Evolutionary conservation across 768 basidiomycete genomes (phyloP), one percentile per base, ranked within the genome.

Genomic region (Tylopilus felleus): DNA sequence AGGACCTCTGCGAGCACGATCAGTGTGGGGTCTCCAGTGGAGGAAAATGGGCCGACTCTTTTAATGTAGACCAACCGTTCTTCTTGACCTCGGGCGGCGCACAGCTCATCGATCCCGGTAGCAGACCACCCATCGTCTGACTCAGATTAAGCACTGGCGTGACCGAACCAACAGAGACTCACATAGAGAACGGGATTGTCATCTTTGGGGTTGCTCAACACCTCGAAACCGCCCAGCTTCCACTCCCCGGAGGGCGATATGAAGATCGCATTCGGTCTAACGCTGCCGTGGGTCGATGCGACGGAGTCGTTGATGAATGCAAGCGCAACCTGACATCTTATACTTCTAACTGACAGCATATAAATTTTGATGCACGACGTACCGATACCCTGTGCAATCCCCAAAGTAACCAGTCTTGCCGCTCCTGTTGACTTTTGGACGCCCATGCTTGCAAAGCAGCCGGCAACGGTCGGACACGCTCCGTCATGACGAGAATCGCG

Each of bases 191-290:
- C 80, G 29, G 89, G 82, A 42, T 77, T 69, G 14, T 90, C 85
- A 49, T 98, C 95, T 61, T 84, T 89, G 9, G 86, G 80, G 60
- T 80, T 90, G 61, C 92, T 93, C 57, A 97, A 70, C 0, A 96
- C 73, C 64, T 99, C 97, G 64, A 98, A 94, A 1, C 96, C 96
- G 19, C 92, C 95, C 8, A 99, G 74, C 65, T 91, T 91, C 97
- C 96, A 98, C 74, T 99, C 97, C 6, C 96, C 92, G 0, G 93
- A 90, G 0, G 88, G 86, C 1, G 96, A 93, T 48, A 97, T 83
- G 65, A 97, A 98, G 53, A 98, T 82, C 1, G 90, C 84, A 53
- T 80, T 78, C n/a, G 80, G 68, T 54, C 83, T 75, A 52, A 95
- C 65, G 60, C 85, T 89, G 21, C 93, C 94, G 61, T 97, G 93